Evolutionary conservation across 495 filamentous ascomycete species (phyloP).

Genomic region (Penicillium salamii): DNA sequence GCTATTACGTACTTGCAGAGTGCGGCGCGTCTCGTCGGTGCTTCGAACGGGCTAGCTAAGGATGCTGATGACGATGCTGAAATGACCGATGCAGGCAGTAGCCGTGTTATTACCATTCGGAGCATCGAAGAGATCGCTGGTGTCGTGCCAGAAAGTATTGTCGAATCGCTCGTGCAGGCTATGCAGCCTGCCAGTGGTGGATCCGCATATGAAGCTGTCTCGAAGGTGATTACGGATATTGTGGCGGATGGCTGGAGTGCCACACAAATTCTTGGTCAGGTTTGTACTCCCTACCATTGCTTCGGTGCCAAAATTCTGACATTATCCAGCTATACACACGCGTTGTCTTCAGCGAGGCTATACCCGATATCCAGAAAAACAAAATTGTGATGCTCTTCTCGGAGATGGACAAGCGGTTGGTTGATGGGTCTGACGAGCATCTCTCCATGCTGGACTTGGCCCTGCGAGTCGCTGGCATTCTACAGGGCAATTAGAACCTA

Average conservation of each 20-base stretch:
- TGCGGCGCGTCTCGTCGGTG: conserved; percentile 76
- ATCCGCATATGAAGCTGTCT: conserved; percentile 68
- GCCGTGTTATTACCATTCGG: conserved; percentile 61
- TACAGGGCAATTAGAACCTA: conserved; percentile 40
- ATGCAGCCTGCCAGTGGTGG: conserved; percentile 69
- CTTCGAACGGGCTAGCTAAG: conserved; percentile 38
- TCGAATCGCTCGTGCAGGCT: conserved; percentile 67
- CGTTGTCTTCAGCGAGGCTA: conserved; percentile 77
- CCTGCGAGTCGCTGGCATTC: conserved; percentile 72
- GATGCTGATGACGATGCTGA: conserved; percentile 50
- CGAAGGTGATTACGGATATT: conserved; percentile 78
- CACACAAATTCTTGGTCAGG: conserved; percentile 79
- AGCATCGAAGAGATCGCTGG: conserved; percentile 94
- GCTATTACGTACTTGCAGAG: conserved; percentile 96
- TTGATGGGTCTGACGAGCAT: conserved; percentile 98
- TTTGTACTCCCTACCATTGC: conserved; percentile 32
- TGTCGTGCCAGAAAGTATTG: conserved; percentile 73
- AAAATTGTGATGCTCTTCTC: conserved; percentile 87
- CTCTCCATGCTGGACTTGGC: conserved; percentile 82
- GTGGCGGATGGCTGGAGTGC: conserved; percentile 98
- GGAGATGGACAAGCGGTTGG: conserved; percentile 86
- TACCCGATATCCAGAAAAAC: conserved; percentile 82
- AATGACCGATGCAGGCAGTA: conserved; percentile 41
- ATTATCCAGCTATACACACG: conserved; percentile 70
- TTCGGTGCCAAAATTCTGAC: not conserved